Conservation (phyloP, 352 stramenopile species). For the Globisporangium okanoganense region DNA sequence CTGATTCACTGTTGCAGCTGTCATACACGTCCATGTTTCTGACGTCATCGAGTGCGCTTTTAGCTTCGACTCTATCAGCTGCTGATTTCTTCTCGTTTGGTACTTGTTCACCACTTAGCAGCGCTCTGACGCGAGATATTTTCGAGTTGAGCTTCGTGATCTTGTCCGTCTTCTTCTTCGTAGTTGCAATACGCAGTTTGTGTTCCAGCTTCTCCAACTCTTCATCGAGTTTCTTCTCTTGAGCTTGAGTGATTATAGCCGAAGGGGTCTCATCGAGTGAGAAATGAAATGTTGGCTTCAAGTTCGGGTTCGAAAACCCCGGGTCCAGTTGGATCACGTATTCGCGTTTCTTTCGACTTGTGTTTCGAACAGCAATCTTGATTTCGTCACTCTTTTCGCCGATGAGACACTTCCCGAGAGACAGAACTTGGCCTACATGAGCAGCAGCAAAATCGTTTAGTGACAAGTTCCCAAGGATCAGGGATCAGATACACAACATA, state of each 20-base stretch:
- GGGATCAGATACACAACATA: neutral
- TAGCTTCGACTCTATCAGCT: conserved; percentile 30
- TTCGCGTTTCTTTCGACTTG: conserved; percentile 83
- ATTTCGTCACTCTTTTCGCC: conserved; percentile 82
- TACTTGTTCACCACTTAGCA: conserved; percentile 73
- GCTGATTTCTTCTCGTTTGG: conserved; percentile 50
- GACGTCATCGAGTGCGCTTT: conserved; percentile 23
- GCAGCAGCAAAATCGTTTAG: neutral
- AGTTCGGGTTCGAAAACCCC: conserved; percentile 50
- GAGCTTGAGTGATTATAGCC: conserved; percentile 81
- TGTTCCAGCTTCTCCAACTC: conserved; percentile 89
- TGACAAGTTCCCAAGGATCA: neutral
- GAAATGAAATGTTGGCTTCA: conserved; percentile 83
- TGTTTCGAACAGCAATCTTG: conserved; percentile 86
- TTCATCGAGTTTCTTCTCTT: conserved; percentile 89
- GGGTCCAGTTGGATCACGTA: conserved; percentile 86
- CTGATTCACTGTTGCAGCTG: conserved; percentile 81
- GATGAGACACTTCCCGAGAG: conserved; percentile 78
- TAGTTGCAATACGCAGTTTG: conserved; percentile 85
- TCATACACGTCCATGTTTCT: conserved; percentile 62
- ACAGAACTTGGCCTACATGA: conserved; percentile 67
- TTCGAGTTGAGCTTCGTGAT: conserved; percentile 84
- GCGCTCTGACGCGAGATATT: conserved; percentile 72
- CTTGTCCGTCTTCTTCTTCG: conserved; percentile 89
- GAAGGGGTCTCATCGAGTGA: conserved; percentile 79